These are phyloP conservation scores for Beauveria sp. DNA, from an alignment of 2,329 filamentous ascomycete species.

Conservation along the genomic window DNA sequence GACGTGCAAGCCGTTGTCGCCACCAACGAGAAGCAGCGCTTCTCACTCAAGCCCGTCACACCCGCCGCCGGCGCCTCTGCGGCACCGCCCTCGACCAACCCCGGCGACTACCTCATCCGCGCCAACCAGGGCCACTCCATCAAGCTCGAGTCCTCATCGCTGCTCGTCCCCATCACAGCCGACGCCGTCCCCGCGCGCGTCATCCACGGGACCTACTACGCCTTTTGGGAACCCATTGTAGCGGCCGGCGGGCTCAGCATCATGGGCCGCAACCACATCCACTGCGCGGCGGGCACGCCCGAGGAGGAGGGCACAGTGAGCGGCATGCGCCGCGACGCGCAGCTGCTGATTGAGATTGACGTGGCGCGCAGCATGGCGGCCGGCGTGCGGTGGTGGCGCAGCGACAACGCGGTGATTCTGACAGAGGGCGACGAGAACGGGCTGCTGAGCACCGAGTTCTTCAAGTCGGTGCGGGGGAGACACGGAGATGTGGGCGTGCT, in stretches of 20 bases:
- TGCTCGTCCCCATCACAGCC: conserved; percentile 58
- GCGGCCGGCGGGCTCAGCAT: conserved; percentile 66
- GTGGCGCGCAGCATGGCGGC: conserved; percentile 56
- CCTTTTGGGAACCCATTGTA: conserved; percentile 68
- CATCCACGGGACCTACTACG: conserved; percentile 84
- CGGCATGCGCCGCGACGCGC: conserved; percentile 72
- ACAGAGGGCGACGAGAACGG: conserved; percentile 53
- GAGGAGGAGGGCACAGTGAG: conserved; percentile 52
- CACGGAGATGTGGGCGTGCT: conserved; percentile 54
- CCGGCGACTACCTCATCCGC: conserved; percentile 77
- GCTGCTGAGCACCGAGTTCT: conserved; percentile 58
- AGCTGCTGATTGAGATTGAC: conserved; percentile 73
- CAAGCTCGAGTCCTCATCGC: conserved; percentile 59
- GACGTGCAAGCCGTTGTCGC: conserved; percentile 65
- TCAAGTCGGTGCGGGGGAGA: conserved; percentile 61
- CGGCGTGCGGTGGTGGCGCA: conserved; percentile 66
- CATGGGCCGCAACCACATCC: conserved; percentile 84
- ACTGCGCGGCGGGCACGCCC: conserved; percentile 73
- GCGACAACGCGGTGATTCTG: conserved; percentile 70
- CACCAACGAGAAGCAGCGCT: conserved; percentile 85
- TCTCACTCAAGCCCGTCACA: conserved; percentile 54
- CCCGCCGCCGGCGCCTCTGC: conserved; percentile 6
- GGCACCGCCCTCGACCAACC: conserved; percentile 22
- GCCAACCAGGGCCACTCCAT: conserved; percentile 94
- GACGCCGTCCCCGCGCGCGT: conserved; percentile 57